A percentile compares a stretch with the other conserved stretches of the same genome.
Conservation (phyloP, 2,329 filamentous ascomycete species). For the Sarocladium strictum region DNA sequence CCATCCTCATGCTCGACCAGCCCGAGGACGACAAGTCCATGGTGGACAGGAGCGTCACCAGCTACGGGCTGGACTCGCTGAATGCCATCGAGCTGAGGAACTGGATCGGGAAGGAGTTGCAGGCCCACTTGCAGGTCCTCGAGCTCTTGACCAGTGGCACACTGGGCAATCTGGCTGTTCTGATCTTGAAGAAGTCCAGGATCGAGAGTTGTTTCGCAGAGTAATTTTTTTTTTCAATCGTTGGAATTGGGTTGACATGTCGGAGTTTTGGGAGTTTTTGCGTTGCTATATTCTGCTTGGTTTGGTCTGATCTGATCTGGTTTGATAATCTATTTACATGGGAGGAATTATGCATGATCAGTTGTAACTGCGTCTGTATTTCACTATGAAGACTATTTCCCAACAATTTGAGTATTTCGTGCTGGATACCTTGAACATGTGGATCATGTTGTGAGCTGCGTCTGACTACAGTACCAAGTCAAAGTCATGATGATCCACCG, state of each 20-base stretch:
- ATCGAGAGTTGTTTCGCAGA: not conserved
- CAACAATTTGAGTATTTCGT: too few relatives aligned
- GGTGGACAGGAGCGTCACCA: conserved; percentile 28
- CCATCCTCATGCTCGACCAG: conserved; percentile 26
- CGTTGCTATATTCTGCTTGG: not conserved
- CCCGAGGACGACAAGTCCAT: conserved; percentile 36
- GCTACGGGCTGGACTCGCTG: conserved; percentile 18
- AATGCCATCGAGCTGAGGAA: conserved; percentile 16
- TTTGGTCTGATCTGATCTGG: too few relatives aligned
- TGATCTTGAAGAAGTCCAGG: conserved; percentile 9
- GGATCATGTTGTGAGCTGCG: too few relatives aligned
- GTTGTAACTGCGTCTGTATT: too few relatives aligned
- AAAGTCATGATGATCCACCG: too few relatives aligned
- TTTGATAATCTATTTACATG: too few relatives aligned
- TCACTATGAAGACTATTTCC: too few relatives aligned
- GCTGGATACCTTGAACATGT: too few relatives aligned
- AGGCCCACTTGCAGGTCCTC: conserved; percentile 37
- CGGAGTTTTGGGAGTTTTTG: not conserved
- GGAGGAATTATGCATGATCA: too few relatives aligned
- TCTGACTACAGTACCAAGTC: too few relatives aligned
- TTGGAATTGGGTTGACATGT: not conserved
- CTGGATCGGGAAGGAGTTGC: conserved; percentile 21
- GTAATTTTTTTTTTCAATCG: not conserved
- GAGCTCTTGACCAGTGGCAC: conserved; percentile 31
- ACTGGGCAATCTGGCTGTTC: conserved; percentile 14